Evolutionary conservation across 176 grass and related monocot species (phyloP).

Genomic region (Melocanna baccifera): DNA sequence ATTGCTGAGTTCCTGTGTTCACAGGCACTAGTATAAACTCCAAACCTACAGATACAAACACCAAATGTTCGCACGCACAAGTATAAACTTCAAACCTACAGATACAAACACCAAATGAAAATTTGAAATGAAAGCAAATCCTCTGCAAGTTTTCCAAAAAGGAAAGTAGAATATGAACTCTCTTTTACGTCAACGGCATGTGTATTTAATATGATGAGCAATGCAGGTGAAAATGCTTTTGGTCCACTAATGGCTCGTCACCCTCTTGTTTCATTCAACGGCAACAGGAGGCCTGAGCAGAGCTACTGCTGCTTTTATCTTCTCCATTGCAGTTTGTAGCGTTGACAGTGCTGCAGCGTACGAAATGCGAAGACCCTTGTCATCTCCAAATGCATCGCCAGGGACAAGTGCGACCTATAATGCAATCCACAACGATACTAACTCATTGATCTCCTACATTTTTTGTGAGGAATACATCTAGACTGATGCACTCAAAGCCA

Average conservation of each 20-base stretch:
- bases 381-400: conserved; percentile 86
- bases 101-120: neutral
- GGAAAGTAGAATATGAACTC: neutral
- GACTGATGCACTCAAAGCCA: neutral
- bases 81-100: neutral
- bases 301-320: conserved; percentile 80
- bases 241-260: neutral
- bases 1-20: neutral
- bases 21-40: neutral
- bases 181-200: conserved; percentile 2
- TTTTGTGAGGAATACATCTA: neutral
- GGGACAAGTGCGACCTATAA: conserved; percentile 85
- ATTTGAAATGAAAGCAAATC: neutral
- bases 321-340: conserved; percentile 60
- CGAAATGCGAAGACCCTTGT: conserved; percentile 78
- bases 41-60: neutral
- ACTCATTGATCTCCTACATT: neutral
- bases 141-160: neutral
- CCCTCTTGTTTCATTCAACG: conserved; percentile 27
- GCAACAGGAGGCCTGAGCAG: conserved; percentile 57
- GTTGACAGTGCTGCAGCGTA: conserved; percentile 79
- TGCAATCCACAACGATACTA: neutral
- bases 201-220: neutral
- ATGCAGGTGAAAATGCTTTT: neutral
- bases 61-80: neutral